phyloP scores from a whole-genome alignment of 352 stramenopile genomes.

The Phytopythium sindhum region DNA sequence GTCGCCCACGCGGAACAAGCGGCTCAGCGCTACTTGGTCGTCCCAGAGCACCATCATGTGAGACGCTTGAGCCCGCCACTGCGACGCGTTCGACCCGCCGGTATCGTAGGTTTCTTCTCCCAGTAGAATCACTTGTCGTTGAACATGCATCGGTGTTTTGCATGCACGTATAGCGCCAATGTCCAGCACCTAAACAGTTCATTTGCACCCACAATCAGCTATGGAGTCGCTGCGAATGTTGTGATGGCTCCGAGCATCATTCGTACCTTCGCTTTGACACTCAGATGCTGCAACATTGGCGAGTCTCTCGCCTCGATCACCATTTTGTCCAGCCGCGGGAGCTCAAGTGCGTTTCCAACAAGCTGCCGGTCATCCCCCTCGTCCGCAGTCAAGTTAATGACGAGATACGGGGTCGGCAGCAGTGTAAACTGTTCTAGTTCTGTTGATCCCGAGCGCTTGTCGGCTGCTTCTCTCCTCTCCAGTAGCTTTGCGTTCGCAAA shows the following conservation, averaged over 20 bases:
- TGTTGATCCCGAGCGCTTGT: neutral
- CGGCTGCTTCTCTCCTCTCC: slow-evolving; percentile 36
- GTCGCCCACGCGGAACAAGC: slow-evolving; percentile 52
- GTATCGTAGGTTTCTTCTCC: slow-evolving; percentile 16
- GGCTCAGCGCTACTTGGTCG: slow-evolving; percentile 63
- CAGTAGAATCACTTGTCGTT: slow-evolving; percentile 63
- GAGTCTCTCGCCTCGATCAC: slow-evolving; percentile 15
- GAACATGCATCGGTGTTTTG: slow-evolving; percentile 47
- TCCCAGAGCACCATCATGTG: slow-evolving; percentile 68
- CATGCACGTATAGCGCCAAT: slow-evolving; percentile 67
- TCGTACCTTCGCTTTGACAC: slow-evolving; percentile 26
- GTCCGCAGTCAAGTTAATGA: slow-evolving; percentile 22
- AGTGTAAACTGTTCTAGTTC: slow-evolving; percentile 21
- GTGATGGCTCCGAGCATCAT: neutral
- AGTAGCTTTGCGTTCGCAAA: slow-evolving; percentile 64
- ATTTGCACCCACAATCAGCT: neutral
- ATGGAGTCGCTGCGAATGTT: too few species aligned
- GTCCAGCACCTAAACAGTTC: slow-evolving; percentile 35
- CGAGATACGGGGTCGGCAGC: slow-evolving; percentile 38
- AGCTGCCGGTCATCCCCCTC: slow-evolving; percentile 21
- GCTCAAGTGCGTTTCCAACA: slow-evolving; percentile 17
- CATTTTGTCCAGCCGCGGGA: slow-evolving; percentile 25
- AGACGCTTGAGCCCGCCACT: slow-evolving; percentile 22
- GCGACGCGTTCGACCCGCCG: neutral
- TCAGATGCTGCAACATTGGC: slow-evolving; percentile 30